phyloP scores from a whole-genome alignment of 1,284 basidiomycete genomes.

The Heterobasidion irregulare region DNA sequence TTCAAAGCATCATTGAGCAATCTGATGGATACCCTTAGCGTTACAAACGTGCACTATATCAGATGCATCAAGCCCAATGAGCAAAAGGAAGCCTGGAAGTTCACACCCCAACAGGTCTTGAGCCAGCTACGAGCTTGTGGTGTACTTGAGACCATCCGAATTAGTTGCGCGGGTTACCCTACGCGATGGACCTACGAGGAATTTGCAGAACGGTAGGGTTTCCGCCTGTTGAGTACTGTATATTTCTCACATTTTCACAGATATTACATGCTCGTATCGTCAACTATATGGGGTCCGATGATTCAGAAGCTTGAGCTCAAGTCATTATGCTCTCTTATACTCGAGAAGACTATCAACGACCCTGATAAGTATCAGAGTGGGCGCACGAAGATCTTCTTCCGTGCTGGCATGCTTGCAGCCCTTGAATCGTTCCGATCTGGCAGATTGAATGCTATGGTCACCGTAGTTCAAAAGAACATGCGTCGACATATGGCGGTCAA shows the following conservation, averaged over 20 bases:
- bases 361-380: slow-evolving; percentile 97
- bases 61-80: slow-evolving; percentile 99
- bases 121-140: slow-evolving; percentile 96
- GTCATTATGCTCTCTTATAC: slow-evolving; percentile 79
- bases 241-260: slow-evolving; percentile 29
- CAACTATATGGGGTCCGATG: slow-evolving; percentile 78
- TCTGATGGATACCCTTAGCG: slow-evolving; percentile 95
- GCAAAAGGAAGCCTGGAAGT: slow-evolving; percentile 93
- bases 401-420: slow-evolving; percentile 97
- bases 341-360: slow-evolving; percentile 84
- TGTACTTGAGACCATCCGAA: slow-evolving; percentile 98
- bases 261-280: slow-evolving; percentile 95
- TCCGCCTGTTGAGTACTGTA: background rate
- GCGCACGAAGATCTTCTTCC: slow-evolving; percentile 98
- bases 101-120: slow-evolving; percentile 92
- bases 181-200: slow-evolving; percentile 99
- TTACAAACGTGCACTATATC: slow-evolving; percentile 99
- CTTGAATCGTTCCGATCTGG: slow-evolving; percentile 88
- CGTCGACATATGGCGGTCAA: slow-evolving; percentile 79
- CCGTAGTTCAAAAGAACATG: slow-evolving; percentile 97
- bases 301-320: slow-evolving; percentile 76
- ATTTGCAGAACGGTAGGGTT: slow-evolving; percentile 88
- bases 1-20: slow-evolving; percentile 95
- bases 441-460: slow-evolving; percentile 85
- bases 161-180: slow-evolving; percentile 98